Conservation (phyloP, 805 yeast genomes). For the Brettanomyces custersianus region DNA sequence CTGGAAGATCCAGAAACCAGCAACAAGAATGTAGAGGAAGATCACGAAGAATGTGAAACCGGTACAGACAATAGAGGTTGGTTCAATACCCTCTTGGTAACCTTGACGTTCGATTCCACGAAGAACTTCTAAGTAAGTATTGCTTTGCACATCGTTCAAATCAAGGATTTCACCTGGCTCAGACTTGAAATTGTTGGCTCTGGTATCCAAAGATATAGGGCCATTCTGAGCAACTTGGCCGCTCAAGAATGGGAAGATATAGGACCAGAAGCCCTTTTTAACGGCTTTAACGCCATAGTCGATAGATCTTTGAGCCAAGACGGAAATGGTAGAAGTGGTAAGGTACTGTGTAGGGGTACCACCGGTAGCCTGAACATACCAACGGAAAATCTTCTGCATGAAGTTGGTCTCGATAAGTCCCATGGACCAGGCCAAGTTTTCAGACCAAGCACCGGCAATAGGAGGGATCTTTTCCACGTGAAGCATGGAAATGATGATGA, state of each 20-base stretch:
- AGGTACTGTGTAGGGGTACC: constrained; percentile 70
- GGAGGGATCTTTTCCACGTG: constrained; percentile 85
- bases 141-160: constrained; percentile 36
- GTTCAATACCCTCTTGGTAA: constrained; percentile 67
- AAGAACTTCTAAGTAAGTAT: constrained; percentile 51
- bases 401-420: constrained; percentile 72
- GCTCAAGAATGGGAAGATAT: constrained; percentile 8
- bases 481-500: constrained; percentile 76
- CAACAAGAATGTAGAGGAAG: constrained; percentile 65
- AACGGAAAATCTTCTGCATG: constrained; percentile 78
- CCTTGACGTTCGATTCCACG: constrained; percentile 87
- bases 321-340: constrained; percentile 50
- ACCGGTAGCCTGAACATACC: constrained; percentile 86
- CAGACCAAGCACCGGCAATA: constrained; percentile 87
- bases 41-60: constrained; percentile 81
- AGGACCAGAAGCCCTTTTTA: constrained; percentile 9
- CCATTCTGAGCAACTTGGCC: constrained; percentile 7
- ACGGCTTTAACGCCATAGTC: constrained; percentile 13
- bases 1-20: constrained; percentile 46
- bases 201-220: constrained; percentile 9
- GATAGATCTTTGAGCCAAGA: constrained; percentile 65
- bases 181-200: background rate
- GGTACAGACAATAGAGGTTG: constrained; percentile 74
- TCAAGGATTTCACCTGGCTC: constrained; percentile 5
- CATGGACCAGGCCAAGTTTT: constrained; percentile 91